Evolutionary conservation across 2,329 filamentous ascomycete species (phyloP), one percentile per base, ranked within the genome.

Genomic region (Ophiocordyceps camponoti-saundersi): DNA sequence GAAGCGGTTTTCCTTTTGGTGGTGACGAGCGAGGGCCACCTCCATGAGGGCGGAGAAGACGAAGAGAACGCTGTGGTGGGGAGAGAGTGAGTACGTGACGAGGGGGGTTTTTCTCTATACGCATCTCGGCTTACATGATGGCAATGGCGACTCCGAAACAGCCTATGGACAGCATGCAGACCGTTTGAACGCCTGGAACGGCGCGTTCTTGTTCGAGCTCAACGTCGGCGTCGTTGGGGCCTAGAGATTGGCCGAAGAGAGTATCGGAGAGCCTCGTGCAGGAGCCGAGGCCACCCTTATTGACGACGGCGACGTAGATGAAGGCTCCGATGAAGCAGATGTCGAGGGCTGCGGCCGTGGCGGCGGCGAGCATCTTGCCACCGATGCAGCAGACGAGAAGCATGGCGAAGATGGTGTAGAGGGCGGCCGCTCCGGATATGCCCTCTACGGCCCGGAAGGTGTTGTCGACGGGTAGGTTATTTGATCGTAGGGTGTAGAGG

Each of bases 311-410:
- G 49, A 95, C 76, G 58, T 88, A 93, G 58, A 93, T 76, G 69
- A 92, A 92, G 49, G 71, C 78, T 40, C 75, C 85, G 46, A 78
- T 66, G 63, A 95, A 94, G 56, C 74, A 74, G 46, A 92, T 56
- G 57, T 95, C 86, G 44, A 95, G 69, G 22, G 89, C 50, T 51
- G 94, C 77, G 52, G 77, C 84, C 47, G 92, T 52, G 57, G 81
- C 71, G 3, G 84, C 83, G 49, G 88, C 82, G 61, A 90, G 70
- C 5, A 73, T 69, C 50, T 83, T 73, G 26, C 87, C 87, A 34
- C 84, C 86, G 6, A 94, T 66, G 59, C 78, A 92, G 69, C 85
- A 87, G 10, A 90, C 80, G 36, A 93, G 67, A 30, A 92, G 53
- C 15, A 86, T 66, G n/a, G 79, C 83, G 46, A 82, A 62, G 49